Evolutionary conservation across 495 filamentous ascomycete species (phyloP).

Genomic region (Pseudoneurospora amorphoporcata): DNA sequence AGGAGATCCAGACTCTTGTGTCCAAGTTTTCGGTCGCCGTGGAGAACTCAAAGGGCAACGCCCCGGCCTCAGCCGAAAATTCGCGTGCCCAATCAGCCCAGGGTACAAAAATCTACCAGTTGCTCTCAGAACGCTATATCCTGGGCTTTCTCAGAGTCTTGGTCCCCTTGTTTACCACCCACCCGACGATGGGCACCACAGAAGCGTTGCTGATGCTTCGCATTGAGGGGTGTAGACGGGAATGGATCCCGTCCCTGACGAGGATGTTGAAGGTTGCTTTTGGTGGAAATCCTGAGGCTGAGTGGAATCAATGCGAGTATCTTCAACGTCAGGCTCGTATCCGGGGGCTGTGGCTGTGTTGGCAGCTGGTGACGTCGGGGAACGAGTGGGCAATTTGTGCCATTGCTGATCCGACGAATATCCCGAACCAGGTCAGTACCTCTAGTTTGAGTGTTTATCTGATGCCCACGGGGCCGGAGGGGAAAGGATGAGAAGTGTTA

Average conservation of each 20-base stretch:
- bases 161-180: not conserved
- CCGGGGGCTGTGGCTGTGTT: not conserved
- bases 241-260: not conserved
- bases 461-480: not conserved
- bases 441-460: not conserved
- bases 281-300: not conserved
- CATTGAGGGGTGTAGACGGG: not conserved
- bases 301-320: not conserved
- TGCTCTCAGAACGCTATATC: not conserved
- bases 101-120: not conserved
- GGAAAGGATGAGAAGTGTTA: not conserved
- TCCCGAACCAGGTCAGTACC: not conserved
- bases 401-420: not conserved
- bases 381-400: not conserved
- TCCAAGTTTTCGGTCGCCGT: not conserved
- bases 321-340: not conserved
- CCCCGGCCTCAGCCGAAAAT: not conserved
- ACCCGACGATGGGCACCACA: not conserved
- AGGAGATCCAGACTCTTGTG: not conserved
- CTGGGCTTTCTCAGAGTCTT: not conserved
- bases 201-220: not conserved
- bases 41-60: not conserved
- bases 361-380: not conserved
- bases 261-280: not conserved
- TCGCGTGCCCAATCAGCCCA: not conserved